phyloP scores from a whole-genome alignment of 2,329 filamentous ascomycete genomes.

The Samsoniella hepiali region DNA sequence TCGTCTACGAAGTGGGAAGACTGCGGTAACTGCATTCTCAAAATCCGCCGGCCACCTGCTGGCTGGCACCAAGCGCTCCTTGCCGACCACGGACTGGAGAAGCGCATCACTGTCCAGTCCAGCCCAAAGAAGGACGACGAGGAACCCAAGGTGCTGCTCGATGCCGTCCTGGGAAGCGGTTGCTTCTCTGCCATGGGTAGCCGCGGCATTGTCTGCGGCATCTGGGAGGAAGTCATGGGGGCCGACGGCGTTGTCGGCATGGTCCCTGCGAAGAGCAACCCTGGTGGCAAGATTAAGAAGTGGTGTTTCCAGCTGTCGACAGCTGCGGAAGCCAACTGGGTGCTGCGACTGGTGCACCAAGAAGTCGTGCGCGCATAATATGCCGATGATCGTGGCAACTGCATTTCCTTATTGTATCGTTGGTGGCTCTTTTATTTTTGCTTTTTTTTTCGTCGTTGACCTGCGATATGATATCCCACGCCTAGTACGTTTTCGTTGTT shows the following conservation, averaged over 20 bases:
- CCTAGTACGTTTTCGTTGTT: not conserved
- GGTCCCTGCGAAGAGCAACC: slow-evolving; percentile 49
- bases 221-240: slow-evolving; percentile 75
- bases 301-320: slow-evolving; percentile 62
- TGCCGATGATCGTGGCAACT: not conserved
- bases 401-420: not conserved
- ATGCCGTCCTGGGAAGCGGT: slow-evolving; percentile 79
- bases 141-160: slow-evolving; percentile 64
- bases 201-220: slow-evolving; percentile 82
- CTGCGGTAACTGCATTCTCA: slow-evolving; percentile 78
- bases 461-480: slow-evolving; percentile 11
- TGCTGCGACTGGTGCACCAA: slow-evolving; percentile 54
- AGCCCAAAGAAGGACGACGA: slow-evolving; percentile 61
- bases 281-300: slow-evolving; percentile 56
- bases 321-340: slow-evolving; percentile 52
- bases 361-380: slow-evolving; percentile 45
- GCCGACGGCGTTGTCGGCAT: slow-evolving; percentile 54
- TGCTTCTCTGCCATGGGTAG: slow-evolving; percentile 82
- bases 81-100: slow-evolving; percentile 68
- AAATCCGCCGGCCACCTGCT: slow-evolving; percentile 72
- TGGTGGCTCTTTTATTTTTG: not conserved
- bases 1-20: slow-evolving; percentile 82
- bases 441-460: not conserved
- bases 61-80: slow-evolving; percentile 57
- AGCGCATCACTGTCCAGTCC: slow-evolving; percentile 75